These are phyloP conservation scores for Thelonectria olida DNA, from an alignment of 2,329 filamentous ascomycete species.

Conservation along the genomic window DNA sequence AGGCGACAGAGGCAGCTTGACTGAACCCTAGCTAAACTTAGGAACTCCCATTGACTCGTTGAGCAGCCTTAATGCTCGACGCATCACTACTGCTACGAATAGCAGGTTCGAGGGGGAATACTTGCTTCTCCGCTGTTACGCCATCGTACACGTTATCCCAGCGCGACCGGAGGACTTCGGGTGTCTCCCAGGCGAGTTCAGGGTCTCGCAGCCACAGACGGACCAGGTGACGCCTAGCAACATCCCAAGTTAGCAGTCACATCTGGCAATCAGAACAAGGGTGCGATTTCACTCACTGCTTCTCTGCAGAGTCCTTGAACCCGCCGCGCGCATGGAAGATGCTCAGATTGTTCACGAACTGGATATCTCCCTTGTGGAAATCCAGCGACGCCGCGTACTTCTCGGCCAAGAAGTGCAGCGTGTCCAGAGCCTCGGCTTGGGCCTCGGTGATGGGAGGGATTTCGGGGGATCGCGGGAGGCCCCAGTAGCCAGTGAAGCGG, in stretches of 20 bases:
- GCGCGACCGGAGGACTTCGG: slow-evolving; percentile 51
- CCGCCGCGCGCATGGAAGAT: slow-evolving; percentile 62
- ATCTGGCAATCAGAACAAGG: too few species aligned
- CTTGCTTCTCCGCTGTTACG: slow-evolving; percentile 59
- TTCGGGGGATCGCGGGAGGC: slow-evolving; percentile 59
- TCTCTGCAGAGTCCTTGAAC: slow-evolving; percentile 55
- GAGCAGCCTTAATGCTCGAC: slow-evolving; percentile 18
- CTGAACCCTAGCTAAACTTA: background rate
- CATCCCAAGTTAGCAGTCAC: too few species aligned
- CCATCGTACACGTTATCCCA: slow-evolving; percentile 65
- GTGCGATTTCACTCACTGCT: slow-evolving; percentile 58
- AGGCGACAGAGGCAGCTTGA: too few species aligned
- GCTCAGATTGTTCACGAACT: slow-evolving; percentile 64
- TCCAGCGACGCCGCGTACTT: slow-evolving; percentile 55
- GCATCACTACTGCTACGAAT: slow-evolving; percentile 39
- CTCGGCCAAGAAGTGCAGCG: slow-evolving; percentile 59
- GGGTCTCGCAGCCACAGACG: slow-evolving; percentile 61
- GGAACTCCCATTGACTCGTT: background rate
- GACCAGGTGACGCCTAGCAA: slow-evolving; percentile 58
- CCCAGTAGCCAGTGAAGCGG: slow-evolving; percentile 65
- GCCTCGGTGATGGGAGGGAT: slow-evolving; percentile 66
- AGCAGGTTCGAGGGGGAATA: slow-evolving; percentile 64
- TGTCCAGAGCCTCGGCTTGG: slow-evolving; percentile 62
- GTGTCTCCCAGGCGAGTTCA: slow-evolving; percentile 59
- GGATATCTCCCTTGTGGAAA: slow-evolving; percentile 62